These are phyloP conservation scores for Cordyceps farinosa DNA, from an alignment of 2,329 filamentous ascomycete genomes.

Conservation along the genomic window DNA sequence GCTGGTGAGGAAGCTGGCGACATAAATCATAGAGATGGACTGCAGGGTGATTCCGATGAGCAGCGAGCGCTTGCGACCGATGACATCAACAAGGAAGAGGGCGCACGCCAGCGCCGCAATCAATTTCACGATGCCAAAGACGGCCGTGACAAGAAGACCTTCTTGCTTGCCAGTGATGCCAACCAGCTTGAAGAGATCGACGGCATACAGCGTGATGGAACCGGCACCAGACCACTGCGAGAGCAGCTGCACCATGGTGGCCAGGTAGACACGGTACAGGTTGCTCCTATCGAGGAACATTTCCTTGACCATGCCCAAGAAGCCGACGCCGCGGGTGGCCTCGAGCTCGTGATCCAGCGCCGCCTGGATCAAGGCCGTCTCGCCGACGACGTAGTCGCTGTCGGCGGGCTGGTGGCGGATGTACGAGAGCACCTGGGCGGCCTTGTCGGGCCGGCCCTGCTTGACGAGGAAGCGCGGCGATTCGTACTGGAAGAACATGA, in stretches of 20 bases:
- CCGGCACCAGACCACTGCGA: conserved; percentile 72
- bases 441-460: conserved; percentile 56
- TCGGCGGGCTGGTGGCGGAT: conserved; percentile 58
- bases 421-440: conserved; percentile 50
- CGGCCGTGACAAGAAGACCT: conserved; percentile 67
- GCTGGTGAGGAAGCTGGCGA: conserved; percentile 59
- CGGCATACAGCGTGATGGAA: conserved; percentile 73
- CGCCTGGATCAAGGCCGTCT: conserved; percentile 61
- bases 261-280: conserved; percentile 68
- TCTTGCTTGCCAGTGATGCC: conserved; percentile 66
- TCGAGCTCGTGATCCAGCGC: conserved; percentile 69
- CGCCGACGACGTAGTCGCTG: conserved; percentile 57
- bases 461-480: conserved; percentile 71
- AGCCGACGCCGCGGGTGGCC: conserved; percentile 63
- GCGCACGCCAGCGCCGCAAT: conserved; percentile 64
- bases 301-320: conserved; percentile 63
- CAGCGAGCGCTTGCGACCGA: conserved; percentile 68
- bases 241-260: conserved; percentile 65
- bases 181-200: conserved; percentile 68
- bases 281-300: conserved; percentile 65
- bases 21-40: conserved; percentile 58
- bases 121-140: conserved; percentile 75
- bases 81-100: conserved; percentile 74
- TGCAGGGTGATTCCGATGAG: conserved; percentile 59
- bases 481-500: conserved; percentile 67